These are phyloP conservation scores for Fusarium denticulatum DNA, from an alignment of 2,329 filamentous ascomycete species.

Conservation along the genomic window DNA sequence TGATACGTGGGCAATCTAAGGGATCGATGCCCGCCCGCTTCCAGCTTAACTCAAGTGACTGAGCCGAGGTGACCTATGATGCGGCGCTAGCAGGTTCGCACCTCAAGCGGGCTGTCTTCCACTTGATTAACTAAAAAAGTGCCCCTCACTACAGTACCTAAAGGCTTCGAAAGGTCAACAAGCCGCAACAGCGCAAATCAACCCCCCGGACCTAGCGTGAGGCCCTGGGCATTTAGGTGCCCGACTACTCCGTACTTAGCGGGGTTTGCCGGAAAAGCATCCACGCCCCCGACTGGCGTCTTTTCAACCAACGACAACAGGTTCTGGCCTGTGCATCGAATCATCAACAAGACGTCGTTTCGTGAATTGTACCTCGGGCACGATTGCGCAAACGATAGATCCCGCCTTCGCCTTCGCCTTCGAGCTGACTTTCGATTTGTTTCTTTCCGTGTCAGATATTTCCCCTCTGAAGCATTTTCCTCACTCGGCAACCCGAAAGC, in stretches of 20 bases:
- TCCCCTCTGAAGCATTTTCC: neutral
- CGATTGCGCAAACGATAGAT: constrained; percentile 27
- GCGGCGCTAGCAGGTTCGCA: constrained; percentile 13
- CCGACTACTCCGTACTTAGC: no score
- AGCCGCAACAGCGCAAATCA: constrained; percentile 10
- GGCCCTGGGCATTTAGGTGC: neutral
- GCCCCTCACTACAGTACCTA: constrained; percentile 20
- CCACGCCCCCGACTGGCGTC: constrained; percentile 23
- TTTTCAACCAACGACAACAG: constrained; percentile 33
- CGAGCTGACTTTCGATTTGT: constrained; percentile 21
- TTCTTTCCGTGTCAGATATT: constrained; percentile 8
- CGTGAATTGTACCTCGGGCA: constrained; percentile 28
- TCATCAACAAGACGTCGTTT: constrained; percentile 37
- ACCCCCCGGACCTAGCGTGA: neutral
- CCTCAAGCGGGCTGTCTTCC: neutral
- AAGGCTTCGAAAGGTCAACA: constrained; percentile 16
- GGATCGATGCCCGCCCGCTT: constrained; percentile 11
- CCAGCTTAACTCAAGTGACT: constrained; percentile 7
- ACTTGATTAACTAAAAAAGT: neutral
- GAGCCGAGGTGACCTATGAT: constrained; percentile 35
- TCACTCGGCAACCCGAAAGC: neutral
- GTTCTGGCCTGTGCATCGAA: constrained; percentile 38
- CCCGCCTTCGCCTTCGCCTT: neutral
- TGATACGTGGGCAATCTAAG: constrained; percentile 3
- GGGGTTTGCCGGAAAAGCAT: constrained; percentile 26